Base-by-base conservation (phyloP, 2,329 filamentous ascomycete species). In the Corinectria fuckeliana region DNA sequence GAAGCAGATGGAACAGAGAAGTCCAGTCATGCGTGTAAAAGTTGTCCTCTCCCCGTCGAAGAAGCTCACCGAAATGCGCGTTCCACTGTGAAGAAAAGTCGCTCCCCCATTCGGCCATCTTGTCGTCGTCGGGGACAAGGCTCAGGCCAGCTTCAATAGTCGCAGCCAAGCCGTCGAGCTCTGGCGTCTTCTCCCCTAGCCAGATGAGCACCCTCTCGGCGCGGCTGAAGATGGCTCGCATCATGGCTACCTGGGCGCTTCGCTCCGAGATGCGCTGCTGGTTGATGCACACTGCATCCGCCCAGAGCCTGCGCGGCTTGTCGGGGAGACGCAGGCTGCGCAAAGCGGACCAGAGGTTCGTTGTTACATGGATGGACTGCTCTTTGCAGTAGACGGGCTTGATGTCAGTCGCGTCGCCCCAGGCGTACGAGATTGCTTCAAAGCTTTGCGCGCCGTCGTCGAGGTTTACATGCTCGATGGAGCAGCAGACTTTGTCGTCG, bases 271-370 rank as follows among this genome's bases (percentile, higher is more conserved):
- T 8, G n/a, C 44, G 38, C n/a, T 52, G 28, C 26, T 52, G 38
- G 18, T 52, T 52, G 26, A 52, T 52, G 25, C 38, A 52, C 18
- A 44, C 18, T 13, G 50, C 50, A 28, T 52, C 50, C 2, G 21
- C 36, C 50, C 50, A 52, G 4, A 52, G 39, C 20, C 16, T 20
- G 16, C 36, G 36, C 5, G 36, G 36, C 16, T 18, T 39, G 9
- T 30, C 11, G 8, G n/a, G 9, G 16, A 41, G 38, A 5, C 11
- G 38, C 20, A 42, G 39, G 39, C 6, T 4, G 1, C 7, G 20
- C 6, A 42, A 6, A 5, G 39, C 39, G 23, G 3, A n/a, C 5
- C 23, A 42, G 10, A 42, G 13, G 16, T 42, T 42, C 2, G 6
- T 25, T 20, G 20, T 20, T 13, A 25, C 39, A 21, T 25, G 11